phyloP scores from a whole-genome alignment of 1,139 yeast genomes.

The Zhuliangozyma blackwelliae region DNA sequence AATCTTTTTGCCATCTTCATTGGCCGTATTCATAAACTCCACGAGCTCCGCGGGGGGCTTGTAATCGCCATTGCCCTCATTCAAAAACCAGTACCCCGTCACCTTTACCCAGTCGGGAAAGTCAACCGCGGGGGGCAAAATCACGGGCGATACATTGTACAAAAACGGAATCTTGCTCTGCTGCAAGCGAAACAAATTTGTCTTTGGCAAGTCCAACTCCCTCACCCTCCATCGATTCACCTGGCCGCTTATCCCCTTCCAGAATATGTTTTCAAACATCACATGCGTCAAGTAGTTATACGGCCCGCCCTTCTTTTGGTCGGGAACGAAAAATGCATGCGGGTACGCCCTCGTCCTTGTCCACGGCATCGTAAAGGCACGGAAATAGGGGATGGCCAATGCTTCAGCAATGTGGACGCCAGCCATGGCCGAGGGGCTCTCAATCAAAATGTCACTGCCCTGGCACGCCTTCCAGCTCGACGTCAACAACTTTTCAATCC shows the following conservation, averaged over 20 bases:
- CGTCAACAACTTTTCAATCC: slow-evolving; percentile 70
- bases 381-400: slow-evolving; percentile 77
- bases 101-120: slow-evolving; percentile 92
- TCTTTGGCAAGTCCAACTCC: slow-evolving; percentile 58
- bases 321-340: slow-evolving; percentile 94
- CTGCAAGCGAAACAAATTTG: slow-evolving; percentile 65
- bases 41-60: slow-evolving; percentile 59
- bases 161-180: slow-evolving; percentile 82
- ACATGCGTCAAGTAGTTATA: slow-evolving; percentile 90
- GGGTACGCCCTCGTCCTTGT: slow-evolving; percentile 93
- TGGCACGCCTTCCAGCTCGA: slow-evolving; percentile 86
- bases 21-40: slow-evolving; percentile 63
- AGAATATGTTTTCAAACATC: slow-evolving; percentile 84
- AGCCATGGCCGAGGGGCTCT: slow-evolving; percentile 93
- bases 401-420: slow-evolving; percentile 96
- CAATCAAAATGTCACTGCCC: slow-evolving; percentile 78
- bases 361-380: slow-evolving; percentile 99
- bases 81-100: slow-evolving; percentile 93
- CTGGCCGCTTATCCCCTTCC: slow-evolving; percentile 91
- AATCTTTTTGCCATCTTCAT: slow-evolving; percentile 55
- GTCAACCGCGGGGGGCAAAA: slow-evolving; percentile 89
- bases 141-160: slow-evolving; percentile 82
- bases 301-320: slow-evolving; percentile 86
- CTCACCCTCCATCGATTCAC: slow-evolving; percentile 84
- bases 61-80: slow-evolving; percentile 59